Base-by-base conservation (phyloP, 495 filamentous ascomycete genomes). In the Podospora comata region DNA sequence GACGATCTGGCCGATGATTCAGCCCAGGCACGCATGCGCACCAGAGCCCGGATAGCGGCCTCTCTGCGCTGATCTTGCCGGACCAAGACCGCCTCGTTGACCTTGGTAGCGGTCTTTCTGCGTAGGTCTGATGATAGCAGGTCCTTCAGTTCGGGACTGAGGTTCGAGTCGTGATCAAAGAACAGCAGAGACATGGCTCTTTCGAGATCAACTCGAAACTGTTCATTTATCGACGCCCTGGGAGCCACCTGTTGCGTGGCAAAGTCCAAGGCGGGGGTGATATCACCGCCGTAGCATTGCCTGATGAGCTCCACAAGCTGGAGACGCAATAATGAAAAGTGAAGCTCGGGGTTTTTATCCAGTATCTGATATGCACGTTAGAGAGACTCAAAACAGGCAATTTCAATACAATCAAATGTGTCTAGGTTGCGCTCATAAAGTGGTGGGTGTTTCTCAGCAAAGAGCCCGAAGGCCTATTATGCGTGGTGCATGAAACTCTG, bases 401-500 rank as follows among this genome's bases (percentile, higher is more conserved):
- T 5, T 34, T 57, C 58, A 27, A 13, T 30, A 61, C 13, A 54
- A 4, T 16, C 19, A 26, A 30, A 30, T 26, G 64, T 54, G 55
- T 57, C 16, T 19, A 66, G 60, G 76, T 79, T 63, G 61, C 87
- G 88, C 84, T 97, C 94, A 97, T 96, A 91, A 87, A 93, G 91
- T 91, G 89, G 89, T 82, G 84, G 89, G 89, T 92, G 85, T 89
- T 90, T 92, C 85, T 97, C 93, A 92, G 93, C 96, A 92, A 85
- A 78, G 87, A 87, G 9, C 61, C 88, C 86, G 79, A 83, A 87
- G 88, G 88, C 39, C 15, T 16, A 84, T 83, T 98, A 92, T 91
- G 94, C 93, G 94, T 98, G 94, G 94, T 99, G 96, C 94, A 98
- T 97, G 78, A 96, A 93, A 93, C 87, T 85, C 82, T 77, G 77